These are phyloP conservation scores for Populus trichocarpa DNA, from an alignment of 441 rosid species.

Conservation along the genomic window DNA sequence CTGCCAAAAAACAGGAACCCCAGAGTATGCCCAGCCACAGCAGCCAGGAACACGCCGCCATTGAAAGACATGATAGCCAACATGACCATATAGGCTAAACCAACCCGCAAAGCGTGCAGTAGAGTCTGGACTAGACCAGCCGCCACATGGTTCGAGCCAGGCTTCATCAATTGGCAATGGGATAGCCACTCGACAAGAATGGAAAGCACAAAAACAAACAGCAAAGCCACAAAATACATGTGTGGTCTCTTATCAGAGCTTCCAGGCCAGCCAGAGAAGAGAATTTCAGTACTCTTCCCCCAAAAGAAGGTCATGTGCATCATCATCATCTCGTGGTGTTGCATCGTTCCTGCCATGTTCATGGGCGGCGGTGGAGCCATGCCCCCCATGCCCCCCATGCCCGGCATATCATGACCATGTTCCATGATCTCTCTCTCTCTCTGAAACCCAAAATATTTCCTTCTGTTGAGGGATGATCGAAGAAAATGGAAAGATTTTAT, in stretches of 20 bases:
- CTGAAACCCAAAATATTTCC: neutral
- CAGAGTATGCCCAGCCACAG: slow-evolving; percentile 52
- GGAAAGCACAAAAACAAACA: slow-evolving; percentile 39
- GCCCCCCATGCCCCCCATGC: slow-evolving; percentile 6
- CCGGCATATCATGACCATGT: slow-evolving; percentile 19
- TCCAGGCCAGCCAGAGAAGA: slow-evolving; percentile 65
- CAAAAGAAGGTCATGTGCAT: slow-evolving; percentile 66
- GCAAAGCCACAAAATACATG: slow-evolving; percentile 52
- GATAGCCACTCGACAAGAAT: slow-evolving; percentile 51
- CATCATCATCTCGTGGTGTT: slow-evolving; percentile 32
- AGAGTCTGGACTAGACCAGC: slow-evolving; percentile 44
- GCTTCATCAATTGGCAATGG: slow-evolving; percentile 22
- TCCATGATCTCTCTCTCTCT: slow-evolving; percentile 2
- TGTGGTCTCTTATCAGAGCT: slow-evolving; percentile 19
- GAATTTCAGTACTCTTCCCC: slow-evolving; percentile 45
- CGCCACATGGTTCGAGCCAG: slow-evolving; percentile 13
- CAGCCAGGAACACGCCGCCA: slow-evolving; percentile 49
- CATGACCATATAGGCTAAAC: slow-evolving; percentile 50
- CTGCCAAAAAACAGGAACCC: slow-evolving; percentile 58
- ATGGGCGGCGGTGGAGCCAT: slow-evolving; percentile 14
- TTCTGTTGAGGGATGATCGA: neutral
- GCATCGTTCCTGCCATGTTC: slow-evolving; percentile 7
- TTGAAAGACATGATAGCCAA: slow-evolving; percentile 73
- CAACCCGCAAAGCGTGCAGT: slow-evolving; percentile 41
- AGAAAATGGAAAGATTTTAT: no score